Evolutionary conservation across 1,139 yeast genomes (phyloP), one percentile per base, ranked within the genome.

Genomic region (Candida sp.): DNA sequence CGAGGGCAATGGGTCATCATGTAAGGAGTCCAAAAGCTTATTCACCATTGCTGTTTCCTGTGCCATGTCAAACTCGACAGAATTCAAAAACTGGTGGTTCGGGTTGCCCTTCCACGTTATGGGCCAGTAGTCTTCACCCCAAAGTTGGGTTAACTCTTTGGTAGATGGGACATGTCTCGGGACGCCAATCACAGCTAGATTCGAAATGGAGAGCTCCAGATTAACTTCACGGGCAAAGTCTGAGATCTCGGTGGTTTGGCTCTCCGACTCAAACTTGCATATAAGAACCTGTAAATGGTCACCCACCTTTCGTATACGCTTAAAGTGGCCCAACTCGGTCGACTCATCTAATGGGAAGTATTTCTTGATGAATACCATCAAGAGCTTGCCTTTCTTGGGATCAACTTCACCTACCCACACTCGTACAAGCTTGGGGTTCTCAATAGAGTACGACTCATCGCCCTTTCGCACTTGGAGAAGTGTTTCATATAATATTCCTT

Each of bases 81-180:
- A 77, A 44, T 82, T 81, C 26, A 91, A 72, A 43, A 84, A 84
- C 62, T 90, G 94, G 48, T 89, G 87, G 56, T 87, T 79, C 0
- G 97, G 96, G 62, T 93, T 90, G 0, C 98, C 98, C 58, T 92
- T 86, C 98, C 98, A 94, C 33, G 91, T 77, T 53, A 90, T 71
- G 0, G 98, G 98, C 99, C 99, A 94, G 55, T 81, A 82, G 33
- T 66, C 55, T 1, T 63, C 54, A 1, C 93, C 80, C 98, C 97
- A 92, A 42, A 73, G 72, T 0, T 68, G 56, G 7, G 88, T 79
- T 12, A 83, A 68, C 26, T 86, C 91, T 60, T 86, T 88, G 1
- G 90, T 84, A 5, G 77, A 81, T 9, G 75, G 75, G 4, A 77
- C 61, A 1, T 65, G 53, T 0, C 68, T 59, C 0, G 82, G 78